These are phyloP conservation scores for Epichloe gansuensis DNA, from an alignment of 2,329 filamentous ascomycete genomes.

Conservation along the genomic window DNA sequence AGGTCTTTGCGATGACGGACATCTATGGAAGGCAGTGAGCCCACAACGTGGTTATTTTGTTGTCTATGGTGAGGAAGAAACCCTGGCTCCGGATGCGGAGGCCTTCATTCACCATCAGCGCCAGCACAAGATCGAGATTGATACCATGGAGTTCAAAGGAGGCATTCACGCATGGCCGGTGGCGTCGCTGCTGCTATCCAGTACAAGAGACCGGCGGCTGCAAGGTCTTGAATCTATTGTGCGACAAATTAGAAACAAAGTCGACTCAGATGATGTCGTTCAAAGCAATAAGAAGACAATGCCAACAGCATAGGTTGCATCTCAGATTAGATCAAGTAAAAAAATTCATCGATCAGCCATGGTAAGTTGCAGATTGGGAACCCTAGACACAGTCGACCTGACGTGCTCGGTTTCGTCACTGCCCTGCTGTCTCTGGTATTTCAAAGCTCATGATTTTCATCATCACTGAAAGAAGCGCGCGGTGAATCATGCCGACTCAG, in stretches of 20 bases:
- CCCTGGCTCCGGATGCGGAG: conserved; percentile 60
- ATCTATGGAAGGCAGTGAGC: conserved; percentile 54
- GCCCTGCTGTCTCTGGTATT: conserved; percentile 19
- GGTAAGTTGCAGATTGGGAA: conserved; percentile 22
- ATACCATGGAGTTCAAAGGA: conserved; percentile 46
- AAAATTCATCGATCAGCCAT: conserved; percentile 22
- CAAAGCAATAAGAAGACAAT: conserved; percentile 9
- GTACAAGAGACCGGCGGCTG: conserved; percentile 34
- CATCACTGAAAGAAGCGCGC: conserved; percentile 21
- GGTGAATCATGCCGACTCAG: background rate
- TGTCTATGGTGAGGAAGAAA: conserved; percentile 64
- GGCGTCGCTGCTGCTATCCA: conserved; percentile 46
- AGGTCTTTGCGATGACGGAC: conserved; percentile 52
- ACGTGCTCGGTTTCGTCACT: conserved; percentile 37
- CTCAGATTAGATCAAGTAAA: conserved; percentile 57
- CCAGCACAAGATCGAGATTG: conserved; percentile 40
- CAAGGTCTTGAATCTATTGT: conserved; percentile 36
- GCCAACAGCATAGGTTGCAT: background rate
- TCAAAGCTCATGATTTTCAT: conserved; percentile 26
- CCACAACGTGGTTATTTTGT: conserved; percentile 58
- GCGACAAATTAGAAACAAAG: conserved; percentile 24
- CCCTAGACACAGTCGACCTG: conserved; percentile 26
- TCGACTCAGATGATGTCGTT: conserved; percentile 9
- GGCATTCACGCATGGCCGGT: conserved; percentile 79
- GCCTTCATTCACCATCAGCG: conserved; percentile 44